Evolutionary conservation across 2,329 filamentous ascomycete species (phyloP).

Genomic region (Aureobasidium uvarum): DNA sequence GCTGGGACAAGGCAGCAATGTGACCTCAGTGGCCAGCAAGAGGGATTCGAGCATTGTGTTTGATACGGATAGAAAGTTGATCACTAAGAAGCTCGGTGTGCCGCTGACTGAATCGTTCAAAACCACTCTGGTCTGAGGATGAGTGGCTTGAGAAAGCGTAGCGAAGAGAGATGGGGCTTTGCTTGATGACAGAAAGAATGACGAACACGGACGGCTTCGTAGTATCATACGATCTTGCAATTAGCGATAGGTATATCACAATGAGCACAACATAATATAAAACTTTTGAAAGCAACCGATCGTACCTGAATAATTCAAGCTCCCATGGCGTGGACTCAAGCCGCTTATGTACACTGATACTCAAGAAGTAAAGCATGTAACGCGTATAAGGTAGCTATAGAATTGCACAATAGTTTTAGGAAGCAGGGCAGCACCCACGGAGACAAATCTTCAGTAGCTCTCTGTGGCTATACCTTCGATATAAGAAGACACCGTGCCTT

Average conservation of each 20-base stretch:
- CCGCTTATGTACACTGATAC: no score
- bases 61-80: constrained; percentile 1
- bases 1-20: constrained; percentile 6
- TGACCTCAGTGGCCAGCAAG: not conserved
- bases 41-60: not conserved
- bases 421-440: no score
- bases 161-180: not conserved
- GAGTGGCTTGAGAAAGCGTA: not conserved
- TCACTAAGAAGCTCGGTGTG: constrained; percentile 15
- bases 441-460: no score
- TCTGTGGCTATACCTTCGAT: no score
- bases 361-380: not conserved
- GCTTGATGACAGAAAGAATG: not conserved
- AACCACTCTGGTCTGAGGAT: not conserved
- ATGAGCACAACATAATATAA: not conserved
- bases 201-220: no score
- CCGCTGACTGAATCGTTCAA: constrained; percentile 11
- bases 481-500: no score
- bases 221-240: not conserved
- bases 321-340: no score
- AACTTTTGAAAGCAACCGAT: no score
- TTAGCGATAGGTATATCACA: not conserved
- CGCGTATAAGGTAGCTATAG: no score
- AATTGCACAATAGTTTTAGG: no score
- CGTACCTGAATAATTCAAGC: no score